Base-by-base conservation (phyloP, 164 flowering plant genomes). In the Warburgia ugandensis region DNA sequence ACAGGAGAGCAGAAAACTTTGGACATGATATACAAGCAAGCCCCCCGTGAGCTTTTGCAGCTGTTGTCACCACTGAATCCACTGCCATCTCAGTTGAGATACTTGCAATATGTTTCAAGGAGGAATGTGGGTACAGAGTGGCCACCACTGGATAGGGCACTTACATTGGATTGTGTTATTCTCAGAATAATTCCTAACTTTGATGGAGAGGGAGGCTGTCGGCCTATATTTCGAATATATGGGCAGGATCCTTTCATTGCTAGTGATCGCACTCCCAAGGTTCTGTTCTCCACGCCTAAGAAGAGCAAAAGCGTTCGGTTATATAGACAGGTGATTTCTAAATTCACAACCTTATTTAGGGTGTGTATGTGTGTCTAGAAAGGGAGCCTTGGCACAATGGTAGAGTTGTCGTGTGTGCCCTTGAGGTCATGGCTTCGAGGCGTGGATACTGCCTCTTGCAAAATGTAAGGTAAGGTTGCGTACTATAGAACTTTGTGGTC, bases 1-100 rank as follows among this genome's bases (percentile, higher is more conserved):
- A 69, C 66, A 46, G 98, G 86, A 43, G 98, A 92, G 75, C 88
- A 69, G 64, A 88, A 73, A 68, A 92, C 95, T 3, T 64, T 92
- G 70, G 98, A 92, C 55, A 83, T 88, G 96, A 74, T 92, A 37
- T 75, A 86, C 70, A 83, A 67, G 70, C 96, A 88, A 65, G 96
- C 96, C 29, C 95, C 96, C 23, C 74, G 71, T 20, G 98, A 86
- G 62, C 89, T 88, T 67, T 63, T 92, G 68, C 86, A 79, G 44
- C 64, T 80, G 39, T 55, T 83, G 29, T 81, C 86, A 5, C 85
- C 96, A 3, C 43, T 85, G 54, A 82, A 85, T 74, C 98, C 96
- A 0, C 29, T 83, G 28, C 95, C 98, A 48, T 92, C 98, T 13
- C 98, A 88, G 47, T 38, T 88, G 62, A 77, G 98, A 68, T 92